A percentile compares a stretch with the other conserved stretches of the same genome.
Evolutionary conservation across 495 filamentous ascomycete genomes (phyloP).

Genomic region (Aspergillus ellipticus): DNA sequence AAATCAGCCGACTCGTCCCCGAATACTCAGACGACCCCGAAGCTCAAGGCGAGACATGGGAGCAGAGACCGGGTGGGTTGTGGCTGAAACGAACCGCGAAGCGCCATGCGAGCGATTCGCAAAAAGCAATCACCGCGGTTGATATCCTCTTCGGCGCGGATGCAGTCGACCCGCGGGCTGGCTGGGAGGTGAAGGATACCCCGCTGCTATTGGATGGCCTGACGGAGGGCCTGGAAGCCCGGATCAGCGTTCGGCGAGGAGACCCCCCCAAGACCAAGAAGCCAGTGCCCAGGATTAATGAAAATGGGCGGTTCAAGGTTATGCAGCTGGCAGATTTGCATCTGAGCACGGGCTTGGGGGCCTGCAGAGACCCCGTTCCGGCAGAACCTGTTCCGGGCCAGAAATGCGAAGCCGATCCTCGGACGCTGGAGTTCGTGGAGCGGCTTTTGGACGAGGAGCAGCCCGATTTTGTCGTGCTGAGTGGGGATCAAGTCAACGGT

Average conservation of each 20-base stretch:
- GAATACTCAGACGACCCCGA: slow-evolving; percentile 52
- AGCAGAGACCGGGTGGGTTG: slow-evolving; percentile 70
- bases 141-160: slow-evolving; percentile 93
- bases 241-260: slow-evolving; percentile 74
- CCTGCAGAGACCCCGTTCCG: slow-evolving; percentile 80
- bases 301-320: slow-evolving; percentile 95
- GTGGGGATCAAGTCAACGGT: slow-evolving; percentile 93
- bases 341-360: slow-evolving; percentile 80
- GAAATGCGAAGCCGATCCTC: slow-evolving; percentile 83
- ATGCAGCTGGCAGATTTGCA: slow-evolving; percentile 92
- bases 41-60: slow-evolving; percentile 67
- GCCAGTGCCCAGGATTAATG: slow-evolving; percentile 69
- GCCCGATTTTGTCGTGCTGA: slow-evolving; percentile 85
- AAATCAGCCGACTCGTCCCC: slow-evolving; percentile 74
- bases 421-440: slow-evolving; percentile 85
- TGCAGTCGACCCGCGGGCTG: slow-evolving; percentile 80
- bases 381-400: slow-evolving; percentile 59
- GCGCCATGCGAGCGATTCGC: slow-evolving; percentile 72
- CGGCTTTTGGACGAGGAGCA: slow-evolving; percentile 83
- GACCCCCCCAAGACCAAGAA: slow-evolving; percentile 53
- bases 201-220: slow-evolving; percentile 62
- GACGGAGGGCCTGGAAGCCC: slow-evolving; percentile 59
- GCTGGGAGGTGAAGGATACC: slow-evolving; percentile 73
- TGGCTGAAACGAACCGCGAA: slow-evolving; percentile 83
- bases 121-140: slow-evolving; percentile 72